Percentiles rank a stretch among this genome's conserved stretches.
phyloP scores from a whole-genome alignment of 116 monocot species.

The Cymodocea nodosa region DNA sequence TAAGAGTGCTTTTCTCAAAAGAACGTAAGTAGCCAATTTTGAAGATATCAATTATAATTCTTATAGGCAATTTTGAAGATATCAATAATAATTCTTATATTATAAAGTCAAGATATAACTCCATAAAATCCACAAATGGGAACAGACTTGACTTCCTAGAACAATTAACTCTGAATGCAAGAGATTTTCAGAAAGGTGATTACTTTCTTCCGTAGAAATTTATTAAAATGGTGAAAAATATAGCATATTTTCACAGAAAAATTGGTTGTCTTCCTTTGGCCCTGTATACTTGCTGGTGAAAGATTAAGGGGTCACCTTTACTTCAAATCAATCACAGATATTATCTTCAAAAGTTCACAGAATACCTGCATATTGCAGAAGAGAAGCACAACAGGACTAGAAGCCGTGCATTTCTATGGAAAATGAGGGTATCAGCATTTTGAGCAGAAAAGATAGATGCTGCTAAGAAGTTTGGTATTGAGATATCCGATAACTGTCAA shows the following conservation, averaged over 20 bases:
- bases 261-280: too few relatives aligned
- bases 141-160: too few relatives aligned
- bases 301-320: too few relatives aligned
- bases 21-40: neutral
- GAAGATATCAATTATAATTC: neutral
- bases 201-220: too few relatives aligned
- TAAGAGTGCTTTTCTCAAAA: neutral
- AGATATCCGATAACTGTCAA: constrained; percentile 74
- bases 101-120: neutral
- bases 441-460: constrained; percentile 94
- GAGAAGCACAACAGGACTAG: constrained; percentile 60
- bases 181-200: too few relatives aligned
- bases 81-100: neutral
- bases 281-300: too few relatives aligned
- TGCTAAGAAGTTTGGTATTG: constrained; percentile 87
- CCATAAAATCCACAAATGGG: neutral
- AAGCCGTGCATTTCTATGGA: constrained; percentile 52
- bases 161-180: too few relatives aligned
- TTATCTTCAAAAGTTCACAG: constrained; percentile 5
- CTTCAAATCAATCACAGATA: neutral
- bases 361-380: constrained; percentile 86
- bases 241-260: too few relatives aligned
- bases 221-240: too few relatives aligned
- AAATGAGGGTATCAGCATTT: constrained; percentile 47
- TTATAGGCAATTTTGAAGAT: neutral